phyloP scores from a whole-genome alignment of 2,329 filamentous ascomycete genomes.

The Phymatotrichopsis omnivora region DNA sequence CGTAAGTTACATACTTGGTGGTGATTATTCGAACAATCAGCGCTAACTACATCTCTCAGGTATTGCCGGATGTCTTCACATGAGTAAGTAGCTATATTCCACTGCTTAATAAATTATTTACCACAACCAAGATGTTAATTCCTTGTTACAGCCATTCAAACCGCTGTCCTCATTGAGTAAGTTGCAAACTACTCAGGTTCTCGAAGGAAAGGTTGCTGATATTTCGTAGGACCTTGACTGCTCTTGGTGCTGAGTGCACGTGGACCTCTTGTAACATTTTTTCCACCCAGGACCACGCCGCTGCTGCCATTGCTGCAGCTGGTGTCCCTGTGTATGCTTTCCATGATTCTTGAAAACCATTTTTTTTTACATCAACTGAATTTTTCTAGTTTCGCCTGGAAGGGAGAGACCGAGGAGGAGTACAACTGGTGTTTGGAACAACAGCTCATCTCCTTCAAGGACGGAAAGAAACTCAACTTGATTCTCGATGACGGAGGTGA shows the following conservation, averaged over 20 bases:
- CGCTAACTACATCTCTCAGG: conserved; percentile 34
- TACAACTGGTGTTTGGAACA: conserved; percentile 99
- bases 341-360: conserved; percentile 35
- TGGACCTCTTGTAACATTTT: conserved; percentile 99
- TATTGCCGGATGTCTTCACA: conserved; percentile 97
- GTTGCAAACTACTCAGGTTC: neutral
- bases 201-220: neutral
- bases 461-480: conserved; percentile 91
- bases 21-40: neutral
- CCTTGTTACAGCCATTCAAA: conserved; percentile 82
- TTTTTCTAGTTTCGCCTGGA: conserved; percentile 52
- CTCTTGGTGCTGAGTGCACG: conserved; percentile 94
- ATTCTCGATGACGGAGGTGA: conserved; percentile 99
- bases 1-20: conserved; percentile 18
- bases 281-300: conserved; percentile 97
- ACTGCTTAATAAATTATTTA: conserved; percentile 18
- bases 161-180: conserved; percentile 89
- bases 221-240: conserved; percentile 54
- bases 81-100: conserved; percentile 51
- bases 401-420: conserved; percentile 97
- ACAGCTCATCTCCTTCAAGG: conserved; percentile 94
- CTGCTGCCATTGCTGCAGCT: conserved; percentile 86
- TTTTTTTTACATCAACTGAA: conserved; percentile 20
- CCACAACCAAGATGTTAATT: conserved; percentile 4
- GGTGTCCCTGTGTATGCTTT: conserved; percentile 67